Evolutionary conservation across 1,139 yeast species (phyloP), one percentile per base, ranked within the genome.

Genomic region (Ashbya aceris): DNA sequence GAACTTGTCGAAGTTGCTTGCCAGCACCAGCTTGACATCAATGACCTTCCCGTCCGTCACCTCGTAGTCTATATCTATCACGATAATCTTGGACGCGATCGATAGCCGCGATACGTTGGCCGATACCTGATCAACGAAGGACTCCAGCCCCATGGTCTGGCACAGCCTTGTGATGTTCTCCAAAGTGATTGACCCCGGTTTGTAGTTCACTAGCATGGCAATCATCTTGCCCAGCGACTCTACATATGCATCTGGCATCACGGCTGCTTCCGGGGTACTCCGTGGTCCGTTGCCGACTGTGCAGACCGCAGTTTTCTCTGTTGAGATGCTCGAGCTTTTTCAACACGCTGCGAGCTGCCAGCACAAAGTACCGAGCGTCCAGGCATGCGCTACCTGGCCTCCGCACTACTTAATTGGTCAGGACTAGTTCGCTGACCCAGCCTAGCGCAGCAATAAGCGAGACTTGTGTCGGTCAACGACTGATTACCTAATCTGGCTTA

Each of bases 31-130:
- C 44, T 60, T 61, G 27, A 60, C 65, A 40, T 61, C 64, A 17
- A 51, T 50, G 6, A 61, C 62, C 30, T 44, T 50, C 9, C 51
- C 53, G 30, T 49, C 44, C 7, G 39, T 40, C 27, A 53, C 56
- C 20, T 52, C 52, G 40, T 58, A 61, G 41, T 61, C 66, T n/a
- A 61, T 60, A 45, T 61, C 66, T 29, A 61, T 55, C 20, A 61
- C 66, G 13, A 61, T 55, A 32, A 61, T 61, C 33, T 61, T 60
- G 2, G 65, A 61, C 1, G 66, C 66, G 2, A 63, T 59, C 1
- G 66, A 61, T 8, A 61, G 40, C 38, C 66, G 47, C 12, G 60
- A 52, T 4, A 48, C 45, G 23, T 51, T 50, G 2, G 42, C 40
- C 36, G 52, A 58, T 6, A 61, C 45, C 38, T 58, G 58, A 36